Evolutionary conservation across 2,329 filamentous ascomycete genomes (phyloP), one percentile per base, ranked within the genome.

Genomic region (Byssoonygena ceratinophila): DNA sequence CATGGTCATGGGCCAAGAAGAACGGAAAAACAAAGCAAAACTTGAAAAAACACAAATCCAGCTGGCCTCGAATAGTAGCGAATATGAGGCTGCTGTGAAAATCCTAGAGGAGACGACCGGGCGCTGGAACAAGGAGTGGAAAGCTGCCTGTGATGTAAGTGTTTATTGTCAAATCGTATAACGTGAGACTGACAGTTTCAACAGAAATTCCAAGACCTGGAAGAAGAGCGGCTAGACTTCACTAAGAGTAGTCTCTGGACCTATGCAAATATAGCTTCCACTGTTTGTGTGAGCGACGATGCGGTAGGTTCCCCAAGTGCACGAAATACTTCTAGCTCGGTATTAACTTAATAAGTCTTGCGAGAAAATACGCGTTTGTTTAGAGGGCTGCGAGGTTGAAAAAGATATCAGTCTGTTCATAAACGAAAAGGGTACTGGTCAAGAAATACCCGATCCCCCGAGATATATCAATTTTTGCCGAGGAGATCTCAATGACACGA

Each of bases 1-100:
- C 67, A 98, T 98, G 92, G 92, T 98, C 54, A 98, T 98, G 92
- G 92, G 92, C 12, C 92, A 98, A 62, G 92, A 98, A 67, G 92
- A 98, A 73, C 82, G 92, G 25, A 96, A 95, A 72, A 98, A 98
- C 70, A 98, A 98, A 72, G 90, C 91, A 20, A 97, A 95, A 71
- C 79, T 98, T 40, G 92, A 98, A 69, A 98, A 98, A 78, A 97
- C 92, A 1, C 92, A 98, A 67, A 92, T 96, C 61, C 94, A 90
- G 63, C 79, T 98, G 54, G 90, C 90, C 0, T 83, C 83, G 6
- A 90, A 90, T 55, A 97, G 94, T 70, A 83, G 82, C 41, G 92
- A 97, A 62, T 98, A 98, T 66, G 91, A 98, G 68, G 81, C 81
- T 48, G 89, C 92, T 0, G 85, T 98, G 55, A 97, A 97, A 69